These are phyloP conservation scores for Lactarius sanguifluus DNA, from an alignment of 768 basidiomycete genomes.

Conservation along the genomic window DNA sequence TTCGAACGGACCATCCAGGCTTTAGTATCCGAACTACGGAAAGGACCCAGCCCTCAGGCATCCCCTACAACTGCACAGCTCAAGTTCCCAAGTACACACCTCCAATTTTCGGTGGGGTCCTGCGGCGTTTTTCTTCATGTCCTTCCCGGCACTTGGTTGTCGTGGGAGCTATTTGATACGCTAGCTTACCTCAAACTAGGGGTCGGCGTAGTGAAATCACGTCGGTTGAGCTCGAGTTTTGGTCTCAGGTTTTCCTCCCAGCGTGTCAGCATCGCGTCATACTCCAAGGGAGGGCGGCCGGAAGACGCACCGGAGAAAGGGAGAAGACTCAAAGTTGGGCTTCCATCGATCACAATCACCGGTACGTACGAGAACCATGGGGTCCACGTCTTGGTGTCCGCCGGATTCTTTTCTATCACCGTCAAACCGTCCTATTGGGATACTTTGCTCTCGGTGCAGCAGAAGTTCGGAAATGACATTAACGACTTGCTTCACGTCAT, in stretches of 20 bases:
- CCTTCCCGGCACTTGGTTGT: constrained; percentile 87
- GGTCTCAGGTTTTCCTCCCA: constrained; percentile 67
- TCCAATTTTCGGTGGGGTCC: constrained; percentile 53
- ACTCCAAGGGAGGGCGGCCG: constrained; percentile 34
- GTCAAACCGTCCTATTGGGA: constrained; percentile 85
- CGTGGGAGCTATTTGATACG: constrained; percentile 62
- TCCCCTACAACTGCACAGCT: constrained; percentile 8
- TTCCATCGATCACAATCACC: constrained; percentile 65
- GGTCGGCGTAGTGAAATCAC: constrained; percentile 37
- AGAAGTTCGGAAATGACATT: constrained; percentile 88
- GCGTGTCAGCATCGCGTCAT: constrained; percentile 56
- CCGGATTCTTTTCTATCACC: constrained; percentile 70
- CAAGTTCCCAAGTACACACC: constrained; percentile 39
- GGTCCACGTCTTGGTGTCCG: constrained; percentile 54
- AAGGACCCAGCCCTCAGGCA: constrained; percentile 25
- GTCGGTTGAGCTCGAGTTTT: constrained; percentile 46
- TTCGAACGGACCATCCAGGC: constrained; percentile 66
- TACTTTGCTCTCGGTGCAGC: constrained; percentile 76
- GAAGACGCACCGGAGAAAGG: constrained; percentile 38
- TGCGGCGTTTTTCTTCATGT: constrained; percentile 70
- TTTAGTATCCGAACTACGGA: constrained; percentile 62
- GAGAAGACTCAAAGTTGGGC: constrained; percentile 57
- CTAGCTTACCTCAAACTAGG: constrained; percentile 44
- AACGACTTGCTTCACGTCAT: constrained; percentile 72
- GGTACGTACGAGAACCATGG: constrained; percentile 53